Conservation (phyloP, 2,329 filamentous ascomycete genomes). For the Gnomoniopsis sp. region DNA sequence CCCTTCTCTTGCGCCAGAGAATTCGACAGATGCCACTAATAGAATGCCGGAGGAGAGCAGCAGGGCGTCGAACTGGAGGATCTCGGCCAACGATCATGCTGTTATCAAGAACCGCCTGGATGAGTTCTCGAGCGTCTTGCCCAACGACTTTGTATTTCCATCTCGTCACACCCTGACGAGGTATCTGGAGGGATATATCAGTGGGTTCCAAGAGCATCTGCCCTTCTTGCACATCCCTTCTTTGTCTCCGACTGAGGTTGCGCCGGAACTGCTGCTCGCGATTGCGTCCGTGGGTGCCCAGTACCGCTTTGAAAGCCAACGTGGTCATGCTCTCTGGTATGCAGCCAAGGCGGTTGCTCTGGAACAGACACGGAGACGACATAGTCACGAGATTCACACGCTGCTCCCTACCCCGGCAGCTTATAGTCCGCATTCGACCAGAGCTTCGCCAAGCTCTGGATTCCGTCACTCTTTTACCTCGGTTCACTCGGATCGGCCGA, state of each 20-base stretch:
- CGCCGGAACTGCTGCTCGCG: slow-evolving; percentile 65
- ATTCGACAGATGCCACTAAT: slow-evolving; percentile 32
- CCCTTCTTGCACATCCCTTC: slow-evolving; percentile 67
- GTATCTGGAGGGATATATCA: slow-evolving; percentile 68
- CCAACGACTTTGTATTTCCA: slow-evolving; percentile 63
- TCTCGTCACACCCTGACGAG: slow-evolving; percentile 66
- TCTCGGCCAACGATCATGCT: slow-evolving; percentile 52
- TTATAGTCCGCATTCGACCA: slow-evolving; percentile 58
- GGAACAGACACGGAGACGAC: slow-evolving; percentile 56
- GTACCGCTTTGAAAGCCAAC: slow-evolving; percentile 59
- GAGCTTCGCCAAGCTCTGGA: slow-evolving; percentile 54
- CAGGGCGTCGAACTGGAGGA: slow-evolving; percentile 39
- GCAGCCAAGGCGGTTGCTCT: slow-evolving; percentile 55
- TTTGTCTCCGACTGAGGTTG: slow-evolving; percentile 59
- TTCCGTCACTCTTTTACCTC: slow-evolving; percentile 58
- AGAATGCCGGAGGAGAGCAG: slow-evolving; percentile 39
- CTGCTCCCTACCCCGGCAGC: slow-evolving; percentile 54
- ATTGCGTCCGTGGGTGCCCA: slow-evolving; percentile 66
- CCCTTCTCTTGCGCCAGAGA: slow-evolving; percentile 50
- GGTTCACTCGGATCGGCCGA: slow-evolving; percentile 53
- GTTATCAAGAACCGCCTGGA: slow-evolving; percentile 57
- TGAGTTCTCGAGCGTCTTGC: slow-evolving; percentile 58
- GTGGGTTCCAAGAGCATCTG: slow-evolving; percentile 59
- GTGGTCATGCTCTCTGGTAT: slow-evolving; percentile 59
- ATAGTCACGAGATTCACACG: slow-evolving; percentile 55